Percentiles rank a stretch among this genome's conserved stretches.
Evolutionary conservation across 768 basidiomycete genomes (phyloP).

Genomic region (Sistotremastrum suecicum): DNA sequence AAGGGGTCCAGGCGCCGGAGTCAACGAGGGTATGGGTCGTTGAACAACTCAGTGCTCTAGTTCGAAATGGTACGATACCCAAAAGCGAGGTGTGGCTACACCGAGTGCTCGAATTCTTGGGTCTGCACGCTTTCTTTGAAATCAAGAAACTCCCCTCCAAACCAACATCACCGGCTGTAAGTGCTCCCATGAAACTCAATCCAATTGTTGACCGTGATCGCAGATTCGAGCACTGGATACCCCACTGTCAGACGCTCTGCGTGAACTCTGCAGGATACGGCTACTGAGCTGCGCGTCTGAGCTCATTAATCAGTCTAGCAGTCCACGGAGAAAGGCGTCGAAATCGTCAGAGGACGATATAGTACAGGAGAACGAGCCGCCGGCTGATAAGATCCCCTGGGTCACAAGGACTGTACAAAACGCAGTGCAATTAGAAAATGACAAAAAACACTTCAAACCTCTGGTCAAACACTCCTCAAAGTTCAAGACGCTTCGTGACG

Average conservation of each 20-base stretch:
- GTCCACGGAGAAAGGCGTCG: too few species aligned
- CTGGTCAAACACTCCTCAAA: conserved; percentile 43
- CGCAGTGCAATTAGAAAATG: conserved; percentile 34
- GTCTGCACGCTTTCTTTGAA: conserved; percentile 68
- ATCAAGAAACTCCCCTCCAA: conserved; percentile 62
- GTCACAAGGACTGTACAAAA: not conserved
- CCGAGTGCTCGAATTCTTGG: conserved; percentile 65
- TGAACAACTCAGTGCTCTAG: conserved; percentile 68
- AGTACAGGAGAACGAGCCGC: too few species aligned
- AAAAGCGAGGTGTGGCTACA: conserved; percentile 71
- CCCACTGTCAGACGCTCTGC: conserved; percentile 58
- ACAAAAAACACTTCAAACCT: conserved; percentile 50
- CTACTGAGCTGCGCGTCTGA: conserved; percentile 65
- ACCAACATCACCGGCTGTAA: conserved; percentile 41
- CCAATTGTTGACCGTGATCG: too few species aligned
- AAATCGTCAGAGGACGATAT: too few species aligned
- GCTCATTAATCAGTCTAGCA: conserved; percentile 35
- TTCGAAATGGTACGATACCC: conserved; percentile 67
- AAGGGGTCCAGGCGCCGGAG: conserved; percentile 32
- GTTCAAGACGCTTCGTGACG: conserved; percentile 28
- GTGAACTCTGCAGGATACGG: conserved; percentile 48
- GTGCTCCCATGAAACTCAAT: conserved; percentile 14
- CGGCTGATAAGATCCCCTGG: too few species aligned
- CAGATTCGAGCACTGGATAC: conserved; percentile 18
- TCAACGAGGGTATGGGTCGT: conserved; percentile 66